Percentiles rank a stretch among this genome's conserved stretches.
phyloP scores from a whole-genome alignment of 257 asterid species.

The Ilex aquifolium region DNA sequence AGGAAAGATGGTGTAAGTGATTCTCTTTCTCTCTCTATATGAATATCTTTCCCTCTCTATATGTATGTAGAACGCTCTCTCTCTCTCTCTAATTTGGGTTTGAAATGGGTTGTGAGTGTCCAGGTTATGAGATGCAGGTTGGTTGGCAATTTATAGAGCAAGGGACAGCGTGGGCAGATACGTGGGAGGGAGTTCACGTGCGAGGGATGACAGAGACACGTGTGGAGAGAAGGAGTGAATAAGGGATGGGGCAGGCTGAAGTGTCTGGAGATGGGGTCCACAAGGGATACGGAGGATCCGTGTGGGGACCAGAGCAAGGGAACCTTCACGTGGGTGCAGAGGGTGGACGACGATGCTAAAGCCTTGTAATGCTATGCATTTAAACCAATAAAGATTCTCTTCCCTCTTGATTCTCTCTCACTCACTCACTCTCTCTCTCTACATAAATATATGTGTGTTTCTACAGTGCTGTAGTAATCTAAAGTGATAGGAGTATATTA shows the following conservation, averaged over 20 bases:
- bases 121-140: not conserved
- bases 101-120: not conserved
- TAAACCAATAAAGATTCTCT: no score
- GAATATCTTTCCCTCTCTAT: not conserved
- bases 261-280: slow-evolving; percentile 16
- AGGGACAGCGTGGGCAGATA: not conserved
- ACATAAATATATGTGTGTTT: no score
- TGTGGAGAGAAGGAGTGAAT: slow-evolving; percentile 13
- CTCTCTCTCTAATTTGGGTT: not conserved
- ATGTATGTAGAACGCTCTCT: no score
- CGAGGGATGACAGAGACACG: slow-evolving; percentile 44
- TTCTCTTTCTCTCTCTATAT: not conserved
- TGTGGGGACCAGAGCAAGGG: slow-evolving; percentile 31
- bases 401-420: no score
- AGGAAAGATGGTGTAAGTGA: not conserved
- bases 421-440: no score
- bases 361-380: no score
- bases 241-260: not conserved
- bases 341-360: not conserved
- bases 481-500: no score
- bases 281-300: slow-evolving; percentile 30
- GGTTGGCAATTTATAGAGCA: not conserved
- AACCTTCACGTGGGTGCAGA: slow-evolving; percentile 25
- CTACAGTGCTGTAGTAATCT: no score
- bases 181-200: slow-evolving; percentile 31